Base-by-base conservation (phyloP, 768 basidiomycete genomes). In the Clitopilus hobsonii region DNA sequence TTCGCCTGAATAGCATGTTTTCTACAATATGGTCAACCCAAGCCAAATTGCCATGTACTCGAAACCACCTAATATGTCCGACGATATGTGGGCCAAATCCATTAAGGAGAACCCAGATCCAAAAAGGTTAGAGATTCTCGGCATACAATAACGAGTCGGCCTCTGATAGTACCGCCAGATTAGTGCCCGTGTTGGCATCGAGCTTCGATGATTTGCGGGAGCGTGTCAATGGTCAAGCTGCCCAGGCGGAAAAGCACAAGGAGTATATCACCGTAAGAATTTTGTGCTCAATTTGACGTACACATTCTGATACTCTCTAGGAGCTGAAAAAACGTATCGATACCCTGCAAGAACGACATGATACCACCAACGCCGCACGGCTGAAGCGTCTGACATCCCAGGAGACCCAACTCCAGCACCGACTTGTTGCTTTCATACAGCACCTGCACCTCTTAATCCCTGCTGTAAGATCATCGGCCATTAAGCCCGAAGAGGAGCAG, bases 1-100 rank as follows among this genome's bases (percentile, higher is more conserved):
- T 20, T 52, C 25, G 32, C 54, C 26, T 25, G 38, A 25, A 23
- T 53, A 93, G 91, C 81, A 90, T 59, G 83, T 82, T 58, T 94
- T 94, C 61, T 94, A 94, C 67, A 94, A 93, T 61, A 72, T 90
- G 13, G 89, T 93, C 3, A 84, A 88, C 61, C 88, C 89, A 0
- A 73, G 72, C 5, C 77, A 85, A 60, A 82, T 88, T 2, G 74
- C 71, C 24, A 60, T 84, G 51, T 94, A 89, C 58, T 84, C 80
- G 6, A 83, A 88, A 14, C 91, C 92, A 11, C 66, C 75, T 13
- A 90, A 90, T 61, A 84, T 85, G 11, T 79, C 80, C 5, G 86
- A 89, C 48, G 88, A 91, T 7, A 61, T 85, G 41, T 94, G 91
- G 91, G 81, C 88, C 62, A 87, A 87, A 64, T 91, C 91, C 6